Conservation (phyloP, 352 stramenopile species). For the Globisporangium middletonii region DNA sequence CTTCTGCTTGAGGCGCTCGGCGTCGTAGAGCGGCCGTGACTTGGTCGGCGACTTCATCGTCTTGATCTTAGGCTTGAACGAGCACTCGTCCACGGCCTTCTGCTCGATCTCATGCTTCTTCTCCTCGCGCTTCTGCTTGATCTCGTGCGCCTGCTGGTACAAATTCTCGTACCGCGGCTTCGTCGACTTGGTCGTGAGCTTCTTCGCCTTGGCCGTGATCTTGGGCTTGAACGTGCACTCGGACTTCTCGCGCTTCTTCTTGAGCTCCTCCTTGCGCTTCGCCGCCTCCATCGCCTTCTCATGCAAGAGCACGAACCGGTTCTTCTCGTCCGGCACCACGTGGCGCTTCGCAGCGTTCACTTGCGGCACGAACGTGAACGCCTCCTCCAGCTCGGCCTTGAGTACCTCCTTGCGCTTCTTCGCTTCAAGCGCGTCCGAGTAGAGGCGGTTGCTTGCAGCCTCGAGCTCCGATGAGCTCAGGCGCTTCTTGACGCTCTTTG, state of each 20-base stretch:
- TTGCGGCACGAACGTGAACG: conserved; percentile 51
- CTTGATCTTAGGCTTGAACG: conserved; percentile 79
- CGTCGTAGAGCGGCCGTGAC: conserved; percentile 59
- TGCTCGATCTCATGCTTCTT: conserved; percentile 56
- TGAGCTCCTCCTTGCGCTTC: conserved; percentile 49
- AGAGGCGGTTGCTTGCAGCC: conserved; percentile 51
- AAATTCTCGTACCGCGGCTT: conserved; percentile 67
- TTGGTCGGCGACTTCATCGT: conserved; percentile 48
- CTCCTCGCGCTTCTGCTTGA: conserved; percentile 63
- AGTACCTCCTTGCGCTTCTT: conserved; percentile 50
- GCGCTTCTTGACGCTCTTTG: conserved; percentile 39
- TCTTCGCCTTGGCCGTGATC: conserved; percentile 61
- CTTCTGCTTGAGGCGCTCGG: conserved; percentile 65
- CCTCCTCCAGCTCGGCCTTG: conserved; percentile 44
- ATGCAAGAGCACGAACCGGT: conserved; percentile 41
- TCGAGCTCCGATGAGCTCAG: conserved; percentile 45
- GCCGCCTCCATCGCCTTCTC: conserved; percentile 46
- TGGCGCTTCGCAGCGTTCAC: conserved; percentile 52
- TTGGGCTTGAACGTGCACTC: conserved; percentile 62
- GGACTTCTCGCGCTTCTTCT: conserved; percentile 41
- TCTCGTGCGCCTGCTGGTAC: conserved; percentile 58
- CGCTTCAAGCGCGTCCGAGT: conserved; percentile 51
- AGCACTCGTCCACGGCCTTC: conserved; percentile 52
- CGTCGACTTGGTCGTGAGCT: conserved; percentile 24
- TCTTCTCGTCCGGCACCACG: conserved; percentile 21